These are phyloP conservation scores for Monilinia fructigena DNA, from an alignment of 2,329 filamentous ascomycete genomes.

Conservation along the genomic window DNA sequence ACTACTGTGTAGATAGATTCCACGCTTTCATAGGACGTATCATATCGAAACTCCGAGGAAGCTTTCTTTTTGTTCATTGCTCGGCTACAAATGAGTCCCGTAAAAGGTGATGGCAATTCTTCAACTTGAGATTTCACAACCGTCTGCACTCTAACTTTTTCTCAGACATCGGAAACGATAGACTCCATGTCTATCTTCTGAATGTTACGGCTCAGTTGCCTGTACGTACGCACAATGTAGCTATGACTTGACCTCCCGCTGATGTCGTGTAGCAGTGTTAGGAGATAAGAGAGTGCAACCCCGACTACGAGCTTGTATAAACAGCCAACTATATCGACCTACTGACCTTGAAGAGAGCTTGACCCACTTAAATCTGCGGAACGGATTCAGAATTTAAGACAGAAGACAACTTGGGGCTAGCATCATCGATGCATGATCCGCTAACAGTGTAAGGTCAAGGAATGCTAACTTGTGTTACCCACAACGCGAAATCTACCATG, in stretches of 20 bases:
- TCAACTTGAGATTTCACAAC: too few relatives aligned
- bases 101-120: too few relatives aligned
- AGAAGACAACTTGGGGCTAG: neutral
- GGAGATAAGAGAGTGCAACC: neutral
- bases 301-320: neutral
- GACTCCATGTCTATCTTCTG: neutral
- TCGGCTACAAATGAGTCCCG: too few relatives aligned
- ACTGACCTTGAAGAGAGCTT: too few relatives aligned
- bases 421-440: neutral
- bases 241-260: too few relatives aligned
- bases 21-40: too few relatives aligned
- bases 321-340: neutral
- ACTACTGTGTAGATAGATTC: too few relatives aligned
- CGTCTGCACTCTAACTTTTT: too few relatives aligned
- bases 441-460: too few relatives aligned
- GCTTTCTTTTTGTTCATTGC: too few relatives aligned
- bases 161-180: neutral
- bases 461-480: neutral
- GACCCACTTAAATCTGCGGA: neutral
- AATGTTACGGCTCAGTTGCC: neutral
- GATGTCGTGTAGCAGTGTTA: neutral
- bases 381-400: neutral
- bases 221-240: neutral
- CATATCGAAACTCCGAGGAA: too few relatives aligned
- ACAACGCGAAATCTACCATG: neutral